Base-by-base conservation (phyloP, 1,284 basidiomycete species). In the Tilletiaria anomala region DNA sequence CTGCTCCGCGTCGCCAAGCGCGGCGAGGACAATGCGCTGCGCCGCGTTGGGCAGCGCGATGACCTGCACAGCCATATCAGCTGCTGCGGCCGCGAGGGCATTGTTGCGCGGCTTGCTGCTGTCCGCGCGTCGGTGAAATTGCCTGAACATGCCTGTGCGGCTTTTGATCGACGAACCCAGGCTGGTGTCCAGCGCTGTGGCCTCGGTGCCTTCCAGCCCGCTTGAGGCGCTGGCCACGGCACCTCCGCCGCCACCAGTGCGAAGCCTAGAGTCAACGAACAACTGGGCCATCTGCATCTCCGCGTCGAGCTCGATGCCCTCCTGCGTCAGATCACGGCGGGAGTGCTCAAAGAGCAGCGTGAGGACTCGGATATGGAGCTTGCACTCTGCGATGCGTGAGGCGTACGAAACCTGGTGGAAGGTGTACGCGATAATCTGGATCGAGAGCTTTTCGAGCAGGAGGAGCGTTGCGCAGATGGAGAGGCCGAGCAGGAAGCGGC, bases 321-420 rank as follows among this genome's bases (percentile, higher is more conserved):
- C 17, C 17, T 17, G 21, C 16, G 21, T 6, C 1, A 1, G 16
- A 32, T 5, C 16, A 5, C 22, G 8, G 15, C n/a, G 14, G 15
- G 50, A 45, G 38, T 87, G 74, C 47, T 76, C 76, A 70, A 91
- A 91, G 4, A 93, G 72, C 2, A 75, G 75, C 29, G 82, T 78
- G 23, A 91, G 73, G 5, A 78, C 72, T 51, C 72, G 74, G 46
- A 87, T 75, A 20, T 83, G 80, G 59, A 79, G 78, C 64, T 89
- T 87, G 62, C 88, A 84, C 47, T 82, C 78, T 22, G 74, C 71
- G 52, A 91, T 83, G 43, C 86, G 78, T 55, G 89, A 85, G 42
- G 82, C 81, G 64, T 87, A 91, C 6, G 82, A 84, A 51, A 80
- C 75, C 58, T 83, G 80, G 69, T 91, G 86, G 73, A 89, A 91